Conservation (phyloP, 75 land plant genomes). For the Sequoia sempervirens region DNA sequence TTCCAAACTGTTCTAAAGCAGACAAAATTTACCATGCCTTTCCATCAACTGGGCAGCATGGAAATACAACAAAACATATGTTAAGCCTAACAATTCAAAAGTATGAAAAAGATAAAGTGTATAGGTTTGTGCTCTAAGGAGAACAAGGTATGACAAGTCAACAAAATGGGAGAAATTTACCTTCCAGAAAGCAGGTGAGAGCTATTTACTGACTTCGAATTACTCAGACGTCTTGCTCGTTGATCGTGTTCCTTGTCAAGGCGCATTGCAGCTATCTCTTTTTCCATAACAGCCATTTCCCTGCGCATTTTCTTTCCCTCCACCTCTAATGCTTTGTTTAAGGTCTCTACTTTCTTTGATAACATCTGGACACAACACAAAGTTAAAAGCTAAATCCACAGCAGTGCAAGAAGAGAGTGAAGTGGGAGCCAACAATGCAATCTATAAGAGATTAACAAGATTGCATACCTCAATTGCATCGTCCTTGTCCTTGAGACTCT, state of each 20-base stretch:
- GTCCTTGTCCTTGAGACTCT: conserved; percentile 86
- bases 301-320: conserved; percentile 92
- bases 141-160: neutral
- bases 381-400: neutral
- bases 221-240: conserved; percentile 44
- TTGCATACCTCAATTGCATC: conserved; percentile 79
- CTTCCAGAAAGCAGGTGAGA: conserved; percentile 57
- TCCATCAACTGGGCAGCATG: neutral
- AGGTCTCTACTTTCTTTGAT: conserved; percentile 82
- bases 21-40: neutral
- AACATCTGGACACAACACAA: conserved; percentile 57
- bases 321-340: conserved; percentile 89
- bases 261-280: conserved; percentile 83
- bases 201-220: conserved; percentile 38
- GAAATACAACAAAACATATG: neutral
- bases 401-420: neutral
- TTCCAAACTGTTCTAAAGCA: neutral
- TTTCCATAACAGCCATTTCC: conserved; percentile 85
- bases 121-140: neutral
- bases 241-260: conserved; percentile 67
- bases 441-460: neutral
- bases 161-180: conserved; percentile 20
- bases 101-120: neutral
- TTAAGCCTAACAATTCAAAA: neutral
- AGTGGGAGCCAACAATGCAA: neutral